Evolutionary conservation across 1,284 basidiomycete species (phyloP), one percentile per base, ranked within the genome.

Genomic region (Takashimella koratensis): DNA sequence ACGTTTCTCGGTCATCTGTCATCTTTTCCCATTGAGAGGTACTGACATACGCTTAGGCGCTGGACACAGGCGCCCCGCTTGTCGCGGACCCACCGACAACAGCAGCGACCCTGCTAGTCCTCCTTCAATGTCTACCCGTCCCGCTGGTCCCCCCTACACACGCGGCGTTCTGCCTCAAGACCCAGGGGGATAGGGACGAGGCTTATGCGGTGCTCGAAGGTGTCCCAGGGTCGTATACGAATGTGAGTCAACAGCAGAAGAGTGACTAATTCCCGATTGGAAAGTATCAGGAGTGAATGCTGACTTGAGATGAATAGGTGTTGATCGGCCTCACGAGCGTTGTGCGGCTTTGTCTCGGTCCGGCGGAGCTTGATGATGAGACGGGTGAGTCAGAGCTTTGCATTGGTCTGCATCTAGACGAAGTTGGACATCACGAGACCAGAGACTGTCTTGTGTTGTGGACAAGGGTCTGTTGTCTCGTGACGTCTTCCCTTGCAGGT

Each of bases 161-260:
- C 30, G 53, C 57, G 48, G 46, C 46, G 20, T 19, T 46, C 43
- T 60, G 62, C 40, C 36, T 64, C 23, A 45, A 42, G 8, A 22
- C 25, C 1, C 60, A 62, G 23, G 52, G 49, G 42, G 62, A 63
- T 52, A 52, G 69, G 5, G 69, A 69, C 51, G 67, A 65, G 12
- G 70, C 68, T n/a, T 74, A 67, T 56, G 64, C 63, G 2, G 59
- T 66, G 4, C 47, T 74, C 13, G 72, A 74, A 50, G 61, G 57
- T 10, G 53, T 73, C 2, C 53, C 54, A 4, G 54, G 62, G 27
- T 64, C 67, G 13, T 53, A 68, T 30, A 70, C 69, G 4, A 74
- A 74, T 58, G 69, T 70, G 45, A 57, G 62, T 59, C 3, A 4
- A 11, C 8, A 40, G n/a, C n/a, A n/a, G n/a, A n/a, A n/a, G n/a